These are phyloP conservation scores for Quercus bicolor DNA, from an alignment of 306 rosid species.

Conservation along the genomic window DNA sequence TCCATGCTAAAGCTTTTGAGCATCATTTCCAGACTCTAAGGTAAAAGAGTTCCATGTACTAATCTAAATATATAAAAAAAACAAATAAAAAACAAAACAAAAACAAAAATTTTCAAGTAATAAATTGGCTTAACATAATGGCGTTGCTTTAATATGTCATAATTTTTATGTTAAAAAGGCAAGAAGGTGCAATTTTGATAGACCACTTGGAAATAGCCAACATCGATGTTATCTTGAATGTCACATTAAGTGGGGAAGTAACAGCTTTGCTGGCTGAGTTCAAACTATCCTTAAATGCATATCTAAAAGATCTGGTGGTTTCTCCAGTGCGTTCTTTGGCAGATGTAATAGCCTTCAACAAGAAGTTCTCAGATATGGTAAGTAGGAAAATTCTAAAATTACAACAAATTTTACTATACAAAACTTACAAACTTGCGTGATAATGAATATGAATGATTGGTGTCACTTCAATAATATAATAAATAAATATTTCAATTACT, in stretches of 20 bases:
- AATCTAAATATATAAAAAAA: background rate
- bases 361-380: slow-evolving; percentile 5
- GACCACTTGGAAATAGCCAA: slow-evolving; percentile 56
- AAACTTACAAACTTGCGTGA: no score
- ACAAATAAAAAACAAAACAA: no score
- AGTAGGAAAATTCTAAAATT: background rate
- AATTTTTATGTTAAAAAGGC: slow-evolving; percentile 27
- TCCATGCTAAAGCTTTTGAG: background rate
- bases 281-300: slow-evolving; percentile 36
- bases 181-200: slow-evolving; percentile 53
- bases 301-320: slow-evolving; percentile 21
- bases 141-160: background rate
- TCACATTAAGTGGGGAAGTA: slow-evolving; percentile 34
- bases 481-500: no score
- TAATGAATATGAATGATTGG: no score
- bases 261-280: slow-evolving; percentile 33
- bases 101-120: no score
- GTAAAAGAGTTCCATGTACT: background rate
- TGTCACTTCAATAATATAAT: no score
- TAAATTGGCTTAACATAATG: background rate
- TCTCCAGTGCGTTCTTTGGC: slow-evolving; percentile 48
- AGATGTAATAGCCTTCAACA: slow-evolving; percentile 23
- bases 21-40: background rate
- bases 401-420: no score
- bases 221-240: slow-evolving; percentile 28